Base-by-base conservation (phyloP, 1,139 yeast species). In the Scheffersomyces segobiensis region DNA sequence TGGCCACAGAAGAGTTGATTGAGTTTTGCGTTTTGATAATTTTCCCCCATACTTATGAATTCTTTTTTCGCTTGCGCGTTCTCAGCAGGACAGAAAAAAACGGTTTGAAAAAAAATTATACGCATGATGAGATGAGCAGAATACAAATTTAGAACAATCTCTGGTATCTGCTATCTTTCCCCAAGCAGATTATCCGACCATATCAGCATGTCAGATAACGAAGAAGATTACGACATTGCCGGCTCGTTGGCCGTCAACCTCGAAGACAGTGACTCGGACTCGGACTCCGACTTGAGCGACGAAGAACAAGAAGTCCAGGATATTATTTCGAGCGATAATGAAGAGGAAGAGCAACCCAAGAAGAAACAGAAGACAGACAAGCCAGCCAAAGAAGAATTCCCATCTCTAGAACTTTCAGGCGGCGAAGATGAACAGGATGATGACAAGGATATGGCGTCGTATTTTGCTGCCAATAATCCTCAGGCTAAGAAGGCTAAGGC, bases 211-310 rank as follows among this genome's bases (percentile, higher is more conserved):
- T 78, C 82, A 54, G 88, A 83, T 69, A 60, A 58, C 49, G 91
- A 87, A 68, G 89, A 85, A 66, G 89, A 80, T 8, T 82, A 77
- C 67, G 93, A 90, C 71, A 89, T 91, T 66, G 88, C 93, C 48
- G 79, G 84, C 48, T 79, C 87, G 52, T 79, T 90, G 56, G 91
- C 89, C 1, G 70, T 86, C 50, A 76, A 75, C 19, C 70, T 68
- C 18, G 74, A 68, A 6, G 77, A 70, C 55, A 74, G 79, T 39
- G 83, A 78, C 50, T 77, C 78, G 1, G 85, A 77, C 47, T 74
- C 71, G 24, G 79, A 72, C 57, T 73, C 71, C 24, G 75, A 72
- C 26, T 71, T 73, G 22, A 75, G 71, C 22, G 73, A 68, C 26
- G 66, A 64, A 22, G 74, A 68, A 21, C 72, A 64, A 39, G 81